Percentiles rank a stretch among this genome's conserved stretches.
phyloP scores from a whole-genome alignment of 2,329 filamentous ascomycete genomes.

The Furcasterigmium sp. region DNA sequence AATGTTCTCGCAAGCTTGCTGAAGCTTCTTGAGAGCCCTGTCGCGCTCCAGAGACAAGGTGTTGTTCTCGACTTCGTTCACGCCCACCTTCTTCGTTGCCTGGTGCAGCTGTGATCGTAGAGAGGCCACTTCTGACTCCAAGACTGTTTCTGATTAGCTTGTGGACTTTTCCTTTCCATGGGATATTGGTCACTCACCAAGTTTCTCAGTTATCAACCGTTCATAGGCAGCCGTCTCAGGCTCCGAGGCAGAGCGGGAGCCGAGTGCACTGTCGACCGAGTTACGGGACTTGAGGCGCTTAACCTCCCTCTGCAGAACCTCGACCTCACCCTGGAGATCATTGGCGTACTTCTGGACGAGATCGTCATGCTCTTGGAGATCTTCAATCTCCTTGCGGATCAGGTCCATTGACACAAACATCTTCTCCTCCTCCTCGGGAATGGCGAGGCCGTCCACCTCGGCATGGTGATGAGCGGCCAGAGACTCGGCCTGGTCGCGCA shows the following conservation, averaged over 20 bases:
- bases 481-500: constrained; percentile 35
- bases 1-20: constrained; percentile 54
- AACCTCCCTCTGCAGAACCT: constrained; percentile 43
- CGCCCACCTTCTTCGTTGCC: constrained; percentile 54
- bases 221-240: constrained; percentile 36
- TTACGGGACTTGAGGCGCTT: constrained; percentile 36
- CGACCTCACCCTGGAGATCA: constrained; percentile 45
- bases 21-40: constrained; percentile 56
- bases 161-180: no score
- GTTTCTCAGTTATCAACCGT: constrained; percentile 46
- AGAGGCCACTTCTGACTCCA: constrained; percentile 55
- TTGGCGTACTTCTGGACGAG: constrained; percentile 50
- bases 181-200: constrained; percentile 39
- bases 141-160: constrained; percentile 29
- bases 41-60: constrained; percentile 60
- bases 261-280: constrained; percentile 29
- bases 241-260: constrained; percentile 29
- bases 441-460: constrained; percentile 42
- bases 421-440: constrained; percentile 49
- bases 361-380: constrained; percentile 51
- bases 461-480: constrained; percentile 34
- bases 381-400: constrained; percentile 52
- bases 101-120: constrained; percentile 58
- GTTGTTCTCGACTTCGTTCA: constrained; percentile 59
- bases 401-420: constrained; percentile 59